Conservation (phyloP, 1,139 yeast genomes). For the Kazachstania sp. region DNA sequence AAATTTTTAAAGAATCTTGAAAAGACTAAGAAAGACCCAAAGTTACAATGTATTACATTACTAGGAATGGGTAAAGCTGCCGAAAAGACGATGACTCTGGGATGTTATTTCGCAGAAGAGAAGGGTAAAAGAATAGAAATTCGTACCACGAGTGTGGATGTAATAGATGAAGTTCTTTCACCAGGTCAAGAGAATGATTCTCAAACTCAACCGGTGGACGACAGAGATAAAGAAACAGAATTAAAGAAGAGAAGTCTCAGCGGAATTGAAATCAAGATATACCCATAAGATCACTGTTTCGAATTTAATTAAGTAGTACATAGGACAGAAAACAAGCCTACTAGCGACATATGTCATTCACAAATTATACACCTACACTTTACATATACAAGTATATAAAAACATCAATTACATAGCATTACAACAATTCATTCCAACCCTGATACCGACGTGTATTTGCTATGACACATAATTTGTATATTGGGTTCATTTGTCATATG, state of each 20-base stretch:
- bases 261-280: slow-evolving; percentile 49
- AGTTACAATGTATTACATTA: slow-evolving; percentile 39
- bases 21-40: slow-evolving; percentile 24
- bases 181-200: slow-evolving; percentile 19
- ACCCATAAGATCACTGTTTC: too few relatives aligned
- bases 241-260: slow-evolving; percentile 49
- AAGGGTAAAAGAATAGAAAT: slow-evolving; percentile 43
- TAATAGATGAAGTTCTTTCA: slow-evolving; percentile 45
- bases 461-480: background rate
- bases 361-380: too few relatives aligned
- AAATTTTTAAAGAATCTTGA: slow-evolving; percentile 35
- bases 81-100: slow-evolving; percentile 46
- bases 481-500: too few relatives aligned
- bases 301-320: too few relatives aligned
- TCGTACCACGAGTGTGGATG: slow-evolving; percentile 50
- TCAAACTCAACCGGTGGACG: slow-evolving; percentile 23
- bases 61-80: slow-evolving; percentile 66
- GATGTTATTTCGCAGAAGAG: slow-evolving; percentile 43
- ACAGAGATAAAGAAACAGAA: slow-evolving; percentile 36
- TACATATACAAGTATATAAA: background rate
- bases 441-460: too few relatives aligned
- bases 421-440: too few relatives aligned
- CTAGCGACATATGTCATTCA: too few relatives aligned
- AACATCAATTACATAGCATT: background rate
- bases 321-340: too few relatives aligned